Base-by-base conservation (phyloP, 176 grass and related monocot species). In the Microstegium vimineum region DNA sequence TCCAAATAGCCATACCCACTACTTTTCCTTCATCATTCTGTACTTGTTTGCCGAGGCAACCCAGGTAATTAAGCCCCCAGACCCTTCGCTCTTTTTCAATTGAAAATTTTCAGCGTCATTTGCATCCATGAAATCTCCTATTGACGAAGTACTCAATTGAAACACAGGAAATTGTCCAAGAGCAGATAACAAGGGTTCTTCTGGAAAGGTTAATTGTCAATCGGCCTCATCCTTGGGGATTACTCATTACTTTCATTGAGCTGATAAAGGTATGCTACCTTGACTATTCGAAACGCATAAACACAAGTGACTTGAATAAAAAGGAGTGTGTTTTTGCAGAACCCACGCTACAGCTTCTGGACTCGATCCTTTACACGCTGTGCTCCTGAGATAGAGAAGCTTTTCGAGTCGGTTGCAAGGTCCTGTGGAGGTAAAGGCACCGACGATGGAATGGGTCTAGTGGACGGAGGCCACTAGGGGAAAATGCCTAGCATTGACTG, bases 1-100 rank as follows among this genome's bases (percentile, higher is more conserved):
- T 73, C 95, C 95, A 71, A 98, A 98, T 78, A 98, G 92, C 75
- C 95, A 98, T 80, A 95, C 92, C 17, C 92, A 98, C 85, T 98
- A 98, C 82, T 98, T 91, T 47, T 94, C 92, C 14, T 98, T 98
- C 57, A 89, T 98, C 27, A 91, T 98, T 83, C 79, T 98, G 7
- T 98, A 94, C 84, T 82, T 98, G 78, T 98, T 94, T 85, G 90
- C 90, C 0, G 92, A 98, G 73, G 86, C 90, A 70, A 91, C 75
- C 52, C 83, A 89, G 88, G 95, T 98, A 87, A 35, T 27, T 40
- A 17, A 47, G 59, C 9, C 28, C 4, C 28, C 17, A 45, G 23
- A 17, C 26, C 3, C 54, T 22, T 68, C 17, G 0, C 31, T 5
- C 17, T 2, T 1, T 74, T 77, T 45, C 34, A 35, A 52, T 42